Percentiles rank a stretch among this genome's conserved stretches.
phyloP scores from a whole-genome alignment of 352 stramenopile genomes.

The Globisporangium paddicum region DNA sequence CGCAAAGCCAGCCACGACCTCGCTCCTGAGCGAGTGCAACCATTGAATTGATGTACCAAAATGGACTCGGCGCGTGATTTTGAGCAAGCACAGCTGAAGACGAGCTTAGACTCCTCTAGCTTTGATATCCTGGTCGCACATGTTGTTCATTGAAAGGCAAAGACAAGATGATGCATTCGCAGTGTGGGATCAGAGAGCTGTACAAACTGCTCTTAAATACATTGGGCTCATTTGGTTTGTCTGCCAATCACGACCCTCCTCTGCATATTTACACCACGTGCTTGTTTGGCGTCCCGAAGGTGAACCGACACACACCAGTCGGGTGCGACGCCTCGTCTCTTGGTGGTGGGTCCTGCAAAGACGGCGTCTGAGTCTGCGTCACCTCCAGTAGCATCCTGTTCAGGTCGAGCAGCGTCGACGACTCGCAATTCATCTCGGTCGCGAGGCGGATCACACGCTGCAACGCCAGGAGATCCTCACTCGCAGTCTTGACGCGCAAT shows the following conservation, averaged over 20 bases:
- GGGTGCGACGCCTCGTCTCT: conserved; percentile 16
- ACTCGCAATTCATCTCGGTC: conserved; percentile 60
- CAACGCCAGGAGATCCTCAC: conserved; percentile 49
- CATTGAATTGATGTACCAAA: no score
- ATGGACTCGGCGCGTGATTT: no score
- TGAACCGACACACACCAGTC: conserved; percentile 51
- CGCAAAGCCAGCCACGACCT: conserved; percentile 53
- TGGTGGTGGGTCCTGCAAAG: neutral
- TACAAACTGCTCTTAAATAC: conserved; percentile 5
- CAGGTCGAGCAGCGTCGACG: conserved; percentile 47
- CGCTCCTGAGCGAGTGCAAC: conserved; percentile 39
- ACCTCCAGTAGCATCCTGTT: conserved; percentile 46
- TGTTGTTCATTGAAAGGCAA: no score
- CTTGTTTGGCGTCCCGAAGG: conserved; percentile 28
- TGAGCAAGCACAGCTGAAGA: no score
- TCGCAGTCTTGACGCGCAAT: conserved; percentile 22
- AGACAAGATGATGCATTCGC: no score
- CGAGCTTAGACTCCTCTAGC: no score
- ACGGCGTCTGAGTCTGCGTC: conserved; percentile 16
- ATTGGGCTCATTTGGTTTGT: no score
- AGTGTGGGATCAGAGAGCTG: no score
- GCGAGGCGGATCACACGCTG: conserved; percentile 60
- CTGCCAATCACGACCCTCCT: no score
- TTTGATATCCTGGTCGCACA: no score
- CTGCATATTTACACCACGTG: conserved; percentile 16